A percentile compares a stretch with the other conserved stretches of the same genome.
These are phyloP conservation scores for Quercus alba DNA, from an alignment of 306 rosid species.

Conservation along the genomic window DNA sequence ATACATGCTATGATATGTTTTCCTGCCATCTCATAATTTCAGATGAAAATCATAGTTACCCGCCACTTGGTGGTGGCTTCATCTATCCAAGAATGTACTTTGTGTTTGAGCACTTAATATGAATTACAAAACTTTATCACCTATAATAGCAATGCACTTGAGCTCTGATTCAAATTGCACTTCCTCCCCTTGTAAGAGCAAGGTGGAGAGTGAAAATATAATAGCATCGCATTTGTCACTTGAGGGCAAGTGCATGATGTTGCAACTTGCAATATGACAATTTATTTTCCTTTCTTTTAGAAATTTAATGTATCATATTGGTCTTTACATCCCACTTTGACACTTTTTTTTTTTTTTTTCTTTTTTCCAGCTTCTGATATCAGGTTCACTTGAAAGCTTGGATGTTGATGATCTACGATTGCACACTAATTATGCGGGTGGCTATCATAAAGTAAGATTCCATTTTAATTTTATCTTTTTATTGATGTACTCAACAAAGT, in stretches of 20 bases:
- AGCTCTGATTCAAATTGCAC: too few relatives aligned
- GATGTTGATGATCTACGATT: slow-evolving; percentile 88
- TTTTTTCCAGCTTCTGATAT: slow-evolving; percentile 78
- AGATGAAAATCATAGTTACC: neutral
- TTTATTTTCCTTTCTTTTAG: neutral
- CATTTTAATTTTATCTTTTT: neutral
- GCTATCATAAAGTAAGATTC: slow-evolving; percentile 74
- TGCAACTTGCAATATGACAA: neutral
- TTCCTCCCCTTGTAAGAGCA: too few relatives aligned
- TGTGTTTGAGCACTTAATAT: neutral
- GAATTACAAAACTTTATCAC: neutral
- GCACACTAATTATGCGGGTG: slow-evolving; percentile 83
- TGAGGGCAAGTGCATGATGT: neutral
- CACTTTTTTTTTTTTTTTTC: slow-evolving; percentile 22
- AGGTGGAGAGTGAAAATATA: too few relatives aligned
- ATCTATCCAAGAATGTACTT: neutral
- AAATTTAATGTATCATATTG: neutral
- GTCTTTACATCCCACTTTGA: slow-evolving; percentile 23
- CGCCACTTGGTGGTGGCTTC: neutral
- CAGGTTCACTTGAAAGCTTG: slow-evolving; percentile 97
- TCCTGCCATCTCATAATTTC: neutral
- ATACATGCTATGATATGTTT: neutral
- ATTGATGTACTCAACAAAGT: neutral
- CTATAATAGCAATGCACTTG: neutral
- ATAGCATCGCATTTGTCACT: neutral